Conservation (phyloP, 768 basidiomycete species). For the Mycena maculata region DNA sequence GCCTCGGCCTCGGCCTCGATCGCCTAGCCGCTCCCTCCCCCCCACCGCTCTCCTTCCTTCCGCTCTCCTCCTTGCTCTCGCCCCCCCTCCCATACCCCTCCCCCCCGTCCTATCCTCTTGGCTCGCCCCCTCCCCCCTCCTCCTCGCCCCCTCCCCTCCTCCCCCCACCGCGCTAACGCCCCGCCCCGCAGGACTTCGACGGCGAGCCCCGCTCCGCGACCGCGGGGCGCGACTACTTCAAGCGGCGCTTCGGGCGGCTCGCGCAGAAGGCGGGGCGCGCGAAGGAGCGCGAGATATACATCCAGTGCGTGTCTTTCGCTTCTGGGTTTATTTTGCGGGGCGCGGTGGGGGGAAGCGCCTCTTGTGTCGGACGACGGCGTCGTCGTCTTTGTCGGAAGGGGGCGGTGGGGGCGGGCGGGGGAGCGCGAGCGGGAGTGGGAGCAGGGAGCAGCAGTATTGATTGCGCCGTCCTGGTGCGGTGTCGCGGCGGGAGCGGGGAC, state of each 20-base stretch:
- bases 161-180: neutral
- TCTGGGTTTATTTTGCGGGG: neutral
- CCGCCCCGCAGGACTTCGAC: slow-evolving; percentile 75
- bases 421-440: no score
- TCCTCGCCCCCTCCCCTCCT: neutral
- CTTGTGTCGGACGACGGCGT: no score
- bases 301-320: slow-evolving; percentile 74
- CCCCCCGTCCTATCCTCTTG: neutral
- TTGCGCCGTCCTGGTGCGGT: no score
- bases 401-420: no score
- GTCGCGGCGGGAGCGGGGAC: no score
- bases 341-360: no score
- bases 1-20: no score
- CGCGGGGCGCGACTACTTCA: slow-evolving; percentile 91
- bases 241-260: slow-evolving; percentile 82
- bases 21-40: neutral
- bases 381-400: no score
- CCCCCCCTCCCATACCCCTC: neutral
- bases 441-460: no score
- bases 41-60: neutral
- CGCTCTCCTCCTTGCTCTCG: neutral
- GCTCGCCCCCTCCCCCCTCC: neutral
- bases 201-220: slow-evolving; percentile 78
- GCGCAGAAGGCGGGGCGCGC: slow-evolving; percentile 88
- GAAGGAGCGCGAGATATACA: slow-evolving; percentile 91